Base-by-base conservation (phyloP, 345 rosid species). In the Eucalyptus tenuipes region DNA sequence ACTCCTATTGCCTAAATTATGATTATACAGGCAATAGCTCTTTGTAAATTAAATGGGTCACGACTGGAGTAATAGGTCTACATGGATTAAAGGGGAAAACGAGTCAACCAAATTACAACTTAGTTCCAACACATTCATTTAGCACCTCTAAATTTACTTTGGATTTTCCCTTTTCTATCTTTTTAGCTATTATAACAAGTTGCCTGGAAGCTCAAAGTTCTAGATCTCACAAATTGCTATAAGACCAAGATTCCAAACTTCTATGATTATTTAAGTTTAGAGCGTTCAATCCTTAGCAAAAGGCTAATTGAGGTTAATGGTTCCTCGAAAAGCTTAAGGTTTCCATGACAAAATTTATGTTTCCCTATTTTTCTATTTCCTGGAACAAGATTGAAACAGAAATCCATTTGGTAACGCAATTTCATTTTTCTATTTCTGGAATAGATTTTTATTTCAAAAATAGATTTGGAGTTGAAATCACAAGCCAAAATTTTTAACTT, bases 321-420 rank as follows among this genome's bases (percentile, higher is more conserved):
- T 61, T 61, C 33, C 33, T 29, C 1, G 18, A 61, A 61, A 52
- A 52, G 55, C 55, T 52, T 18, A 52, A 49, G 7, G 52, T 49
- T 49, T 49, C 7, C 50, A 49, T 49, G 50, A 49, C 2, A 49
- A 49, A 49, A 49, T 49, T 49, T 49, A 14, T 49, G 3, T 49
- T 49, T 49, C 50, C 7, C 17, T 49, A 49, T 49, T 14, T 49
- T 49, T 49, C 0, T 49, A 7, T 14, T 49, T 49, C 0, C 1
- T 49, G 7, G 1, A 49, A 49, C 7, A 49, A 49, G 3, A 14
- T 49, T 14, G 6, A 2, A 49, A 49, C 0, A 49, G 0, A 49
- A 49, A 2, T 49, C 7, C 1, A 3, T 49, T 49, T 5, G 6
- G 7, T 49, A 49, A 49, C 2, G 3, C 0, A 49, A 49, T 49